Evolutionary conservation across 768 basidiomycete genomes (phyloP).

Genomic region (Clitopilus passeckerianus): DNA sequence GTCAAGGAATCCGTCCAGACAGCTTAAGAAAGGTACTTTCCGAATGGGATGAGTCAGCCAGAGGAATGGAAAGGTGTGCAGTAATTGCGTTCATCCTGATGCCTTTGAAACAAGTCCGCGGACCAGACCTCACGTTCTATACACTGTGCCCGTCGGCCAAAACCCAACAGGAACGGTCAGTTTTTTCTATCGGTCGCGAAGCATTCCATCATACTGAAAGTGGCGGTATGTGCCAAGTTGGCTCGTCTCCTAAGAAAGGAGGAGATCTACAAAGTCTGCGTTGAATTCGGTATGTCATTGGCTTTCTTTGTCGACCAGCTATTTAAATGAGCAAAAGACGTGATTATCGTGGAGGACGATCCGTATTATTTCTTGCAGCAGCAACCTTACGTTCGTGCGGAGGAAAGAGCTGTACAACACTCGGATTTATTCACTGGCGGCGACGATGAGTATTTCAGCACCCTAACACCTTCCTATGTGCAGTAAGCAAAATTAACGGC

Average conservation of each 20-base stretch:
- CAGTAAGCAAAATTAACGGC: constrained; percentile 25
- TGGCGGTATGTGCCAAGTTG: constrained; percentile 32
- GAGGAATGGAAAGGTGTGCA: constrained; percentile 51
- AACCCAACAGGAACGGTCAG: constrained; percentile 75
- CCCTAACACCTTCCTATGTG: constrained; percentile 58
- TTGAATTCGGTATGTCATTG: constrained; percentile 57
- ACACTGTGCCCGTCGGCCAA: constrained; percentile 78
- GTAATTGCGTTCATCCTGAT: background rate
- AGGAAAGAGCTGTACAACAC: constrained; percentile 14
- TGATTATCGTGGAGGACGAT: constrained; percentile 82
- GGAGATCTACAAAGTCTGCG: constrained; percentile 77
- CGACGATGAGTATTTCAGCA: constrained; percentile 44
- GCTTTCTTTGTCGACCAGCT: background rate
- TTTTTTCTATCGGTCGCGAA: constrained; percentile 3
- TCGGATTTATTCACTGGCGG: constrained; percentile 5
- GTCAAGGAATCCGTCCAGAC: constrained; percentile 59
- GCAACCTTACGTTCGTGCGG: constrained; percentile 43
- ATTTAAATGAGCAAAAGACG: constrained; percentile 29
- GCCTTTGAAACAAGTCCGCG: background rate
- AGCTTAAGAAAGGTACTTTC: constrained; percentile 54
- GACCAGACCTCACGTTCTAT: constrained; percentile 64
- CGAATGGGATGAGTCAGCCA: constrained; percentile 58
- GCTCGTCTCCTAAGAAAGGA: constrained; percentile 63
- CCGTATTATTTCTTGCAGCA: constrained; percentile 76
- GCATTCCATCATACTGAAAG: background rate